Evolutionary conservation across 345 rosid genomes (phyloP), one percentile per base, ranked within the genome.

Genomic region (Excoecaria cochinchinensis): DNA sequence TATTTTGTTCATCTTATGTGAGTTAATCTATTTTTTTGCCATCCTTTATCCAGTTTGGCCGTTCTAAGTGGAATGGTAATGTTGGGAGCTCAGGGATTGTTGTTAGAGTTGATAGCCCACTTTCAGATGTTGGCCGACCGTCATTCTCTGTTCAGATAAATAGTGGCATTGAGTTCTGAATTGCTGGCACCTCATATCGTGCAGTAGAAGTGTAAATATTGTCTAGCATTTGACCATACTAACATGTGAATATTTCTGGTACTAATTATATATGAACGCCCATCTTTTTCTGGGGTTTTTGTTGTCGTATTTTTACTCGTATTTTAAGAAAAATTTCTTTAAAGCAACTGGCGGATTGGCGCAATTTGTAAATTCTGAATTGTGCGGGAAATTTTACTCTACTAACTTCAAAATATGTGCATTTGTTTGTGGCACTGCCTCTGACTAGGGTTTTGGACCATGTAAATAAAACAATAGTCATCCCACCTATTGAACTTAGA

Each of bases 1-100:
- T 58, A 22, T 73, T 48, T 77, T 9, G 24, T 66, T 60, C 22
- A 22, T 15, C 67, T 39, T 57, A 8, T 38, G 22, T 59, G 15
- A 44, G 48, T 44, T 44, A 44, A 44, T 31, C 31, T 31, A 31
- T 31, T 31, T 31, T 31, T 31, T 31, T 31, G 31, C 31, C 31
- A 31, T 14, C 19, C 12, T 59, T 4, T 17, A 31, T 79, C 91
- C 92, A 95, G 99, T 62, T 85, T 82, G 97, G 99, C 47, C 83
- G 97, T 81, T 95, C 99, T 5, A 95, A 92, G 84, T 92, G 99
- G 97, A 92, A 95, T 64, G 94, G 97, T 16, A 90, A 90, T 82
- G 80, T 84, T 4, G 99, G 97, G 72, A 88, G 88, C 79, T 89
- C 94, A 4, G 97, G 99, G 67, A 48, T 95, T n/a, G 96, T 90